Conservation (phyloP, 1,139 yeast genomes). For the Kluyveromyces sp. region DNA sequence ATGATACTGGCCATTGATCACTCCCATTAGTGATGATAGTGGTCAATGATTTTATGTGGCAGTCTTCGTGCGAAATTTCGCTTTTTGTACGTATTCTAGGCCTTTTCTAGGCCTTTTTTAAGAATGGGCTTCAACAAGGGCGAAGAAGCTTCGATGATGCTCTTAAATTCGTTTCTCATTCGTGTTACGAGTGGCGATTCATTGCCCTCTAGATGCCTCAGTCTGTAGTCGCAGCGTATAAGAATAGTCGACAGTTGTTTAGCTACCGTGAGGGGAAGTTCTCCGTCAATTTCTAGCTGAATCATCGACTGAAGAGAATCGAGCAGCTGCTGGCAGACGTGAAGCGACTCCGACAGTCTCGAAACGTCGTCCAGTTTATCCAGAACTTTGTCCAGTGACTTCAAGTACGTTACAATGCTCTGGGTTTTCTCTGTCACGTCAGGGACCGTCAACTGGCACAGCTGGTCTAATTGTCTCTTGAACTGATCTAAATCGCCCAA, state of each 20-base stretch:
- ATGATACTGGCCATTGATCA: too few relatives aligned
- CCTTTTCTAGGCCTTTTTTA: conserved; percentile 1
- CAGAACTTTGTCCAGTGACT: conserved; percentile 22
- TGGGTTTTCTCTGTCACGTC: conserved; percentile 21
- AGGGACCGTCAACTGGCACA: conserved; percentile 19
- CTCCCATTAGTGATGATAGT: too few relatives aligned
- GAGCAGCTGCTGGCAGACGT: conserved; percentile 20
- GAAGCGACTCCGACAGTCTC: conserved; percentile 15
- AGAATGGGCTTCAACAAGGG: conserved; percentile 14
- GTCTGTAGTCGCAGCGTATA: conserved; percentile 13
- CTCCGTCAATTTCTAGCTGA: conserved; percentile 16
- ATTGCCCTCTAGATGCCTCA: conserved; percentile 16
- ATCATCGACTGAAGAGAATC: conserved; percentile 24
- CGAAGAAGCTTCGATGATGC: conserved; percentile 25
- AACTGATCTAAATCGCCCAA: conserved; percentile 21
- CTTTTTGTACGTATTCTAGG: too few relatives aligned
- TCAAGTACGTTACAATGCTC: conserved; percentile 26
- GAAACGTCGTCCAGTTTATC: conserved; percentile 17
- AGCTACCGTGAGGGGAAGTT: conserved; percentile 18
- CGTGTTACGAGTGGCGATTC: conserved; percentile 27
- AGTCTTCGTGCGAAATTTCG: too few relatives aligned
- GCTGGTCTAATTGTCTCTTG: conserved; percentile 16
- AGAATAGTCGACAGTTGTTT: conserved; percentile 17
- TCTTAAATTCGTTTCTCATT: conserved; percentile 26
- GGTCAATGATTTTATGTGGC: too few relatives aligned